These are phyloP conservation scores for Rhodotorula sp. DNA, from an alignment of 1,284 basidiomycete species.

Conservation along the genomic window DNA sequence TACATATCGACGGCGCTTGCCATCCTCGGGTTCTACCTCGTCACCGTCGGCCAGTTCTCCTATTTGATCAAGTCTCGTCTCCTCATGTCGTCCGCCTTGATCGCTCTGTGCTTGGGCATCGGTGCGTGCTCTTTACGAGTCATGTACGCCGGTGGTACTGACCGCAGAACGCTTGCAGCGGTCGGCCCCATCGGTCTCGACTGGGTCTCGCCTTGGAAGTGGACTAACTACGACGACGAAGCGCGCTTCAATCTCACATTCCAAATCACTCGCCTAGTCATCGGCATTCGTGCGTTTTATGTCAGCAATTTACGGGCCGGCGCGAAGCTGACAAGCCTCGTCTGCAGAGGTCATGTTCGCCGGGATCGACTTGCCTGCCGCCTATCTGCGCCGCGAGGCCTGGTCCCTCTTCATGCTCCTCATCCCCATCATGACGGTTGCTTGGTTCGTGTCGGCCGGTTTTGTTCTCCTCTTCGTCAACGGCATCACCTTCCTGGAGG, in stretches of 20 bases:
- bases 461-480: constrained; percentile 51
- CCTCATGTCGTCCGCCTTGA: constrained; percentile 48
- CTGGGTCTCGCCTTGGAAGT: constrained; percentile 36
- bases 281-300: constrained; percentile 43
- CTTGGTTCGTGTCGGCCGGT: constrained; percentile 51
- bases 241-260: constrained; percentile 47
- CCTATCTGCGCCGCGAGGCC: constrained; percentile 45
- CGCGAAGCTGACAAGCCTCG: no score
- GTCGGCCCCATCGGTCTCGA: constrained; percentile 41
- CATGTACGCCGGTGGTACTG: background rate
- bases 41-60: constrained; percentile 50
- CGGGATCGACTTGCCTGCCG: constrained; percentile 51
- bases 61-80: constrained; percentile 54
- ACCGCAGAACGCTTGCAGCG: constrained; percentile 3
- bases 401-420: constrained; percentile 50
- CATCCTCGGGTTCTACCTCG: constrained; percentile 40
- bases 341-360: constrained; percentile 48
- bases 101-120: constrained; percentile 35
- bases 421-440: constrained; percentile 51
- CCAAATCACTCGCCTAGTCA: constrained; percentile 50
- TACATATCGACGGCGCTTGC: constrained; percentile 23
- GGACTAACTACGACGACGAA: constrained; percentile 37
- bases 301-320: no score
- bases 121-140: constrained; percentile 2
- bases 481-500: constrained; percentile 50